Evolutionary conservation across 1,139 yeast species (phyloP), one percentile per base, ranked within the genome.

Genomic region (Casaregolazyma suthepensis): DNA sequence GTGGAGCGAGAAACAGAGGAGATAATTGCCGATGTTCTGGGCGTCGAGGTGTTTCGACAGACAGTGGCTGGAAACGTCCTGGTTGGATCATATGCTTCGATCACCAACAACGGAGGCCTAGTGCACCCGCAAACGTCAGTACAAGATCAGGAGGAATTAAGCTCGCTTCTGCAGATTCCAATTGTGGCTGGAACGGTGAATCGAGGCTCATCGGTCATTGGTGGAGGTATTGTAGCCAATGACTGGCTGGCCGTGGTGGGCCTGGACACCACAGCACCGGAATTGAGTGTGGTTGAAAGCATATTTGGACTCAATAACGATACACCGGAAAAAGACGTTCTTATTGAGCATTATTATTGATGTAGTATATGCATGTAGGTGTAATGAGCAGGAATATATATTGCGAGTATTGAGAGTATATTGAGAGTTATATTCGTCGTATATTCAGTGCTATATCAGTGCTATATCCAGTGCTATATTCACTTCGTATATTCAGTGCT

Each of bases 1-100:
- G 89, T 94, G 61, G 99, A 94, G 77, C 85, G 99, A 70, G 99
- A 94, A 74, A 94, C 99, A 52, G 99, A 94, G 75, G 99, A 94
- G 75, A 78, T 94, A 65, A 94, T 94, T 68, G 96, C 99, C 48
- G 99, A 94, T 73, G 96, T 91, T n/a, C 79, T 94, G 59, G 99
- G 99, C 56, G 99, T 94, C 52, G 99, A 94, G 74, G 99, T 94
- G 45, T 94, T 94, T 81, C 85, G 99, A 75, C 99, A 93, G 75
- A 94, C 99, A 52, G 91, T 94, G 63, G 97, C 99, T 18, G 98
- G 97, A 60, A 93, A 94, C 71, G 98, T 94, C 52, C 79, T 94
- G 59, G 99, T 94, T 55, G 99, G 99, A 54, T 87, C 96, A 15
- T 94, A 93, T 74, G 93, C 98, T 74, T 75, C 96, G 22, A 79